Evolutionary conservation across 2,329 filamentous ascomycete genomes (phyloP), one percentile per base, ranked within the genome.

Genomic region (Ceratocystis harringtonii): DNA sequence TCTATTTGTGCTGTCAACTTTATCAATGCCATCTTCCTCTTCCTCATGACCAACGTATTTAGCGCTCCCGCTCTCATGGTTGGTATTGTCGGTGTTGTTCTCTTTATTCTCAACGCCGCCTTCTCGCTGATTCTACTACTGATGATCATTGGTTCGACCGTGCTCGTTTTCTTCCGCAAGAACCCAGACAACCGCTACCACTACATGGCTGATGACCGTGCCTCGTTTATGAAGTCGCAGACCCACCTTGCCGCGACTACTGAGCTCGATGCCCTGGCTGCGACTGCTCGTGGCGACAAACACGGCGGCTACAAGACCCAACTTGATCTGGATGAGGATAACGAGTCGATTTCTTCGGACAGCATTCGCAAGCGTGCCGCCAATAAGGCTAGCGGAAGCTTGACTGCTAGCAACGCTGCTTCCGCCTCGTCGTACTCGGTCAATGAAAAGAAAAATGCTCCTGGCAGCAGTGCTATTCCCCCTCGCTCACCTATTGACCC

Each of bases 161-260:
- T 73, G 4, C 71, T 92, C 70, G 88, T 90, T 60, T 85, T 96
- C 72, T 84, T 90, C 74, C 89, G 90, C 68, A 95, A 95, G 82
- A 95, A 96, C 77, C 92, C 92, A 25, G 92, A 97, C 73, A 90
- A 88, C 52, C 87, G 92, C 68, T 97, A 97, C 76, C 90, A 96
- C 76, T 91, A 90, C 71, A 96, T 97, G 92, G 88, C 88, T 65
- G 92, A 97, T 72, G 92, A 97, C 75, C 87, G 92, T 71, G 90
- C 90, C 63, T 96, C 92, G 8, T 96, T 97, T 78, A 96, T 96
- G 85, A 96, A 96, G 79, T 96, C 91, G 15, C 89, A 94, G 75
- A 89, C 89, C 4, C 87, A 92, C 72, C 79, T 96, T 64, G 83
- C 76, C 58, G 77, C 80, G 17, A 90, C 87, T 3, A 95, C 91